A percentile compares a stretch with the other conserved stretches of the same genome.
Conservation (phyloP, 2,329 filamentous ascomycete species). For the Fusarium equiseti region DNA sequence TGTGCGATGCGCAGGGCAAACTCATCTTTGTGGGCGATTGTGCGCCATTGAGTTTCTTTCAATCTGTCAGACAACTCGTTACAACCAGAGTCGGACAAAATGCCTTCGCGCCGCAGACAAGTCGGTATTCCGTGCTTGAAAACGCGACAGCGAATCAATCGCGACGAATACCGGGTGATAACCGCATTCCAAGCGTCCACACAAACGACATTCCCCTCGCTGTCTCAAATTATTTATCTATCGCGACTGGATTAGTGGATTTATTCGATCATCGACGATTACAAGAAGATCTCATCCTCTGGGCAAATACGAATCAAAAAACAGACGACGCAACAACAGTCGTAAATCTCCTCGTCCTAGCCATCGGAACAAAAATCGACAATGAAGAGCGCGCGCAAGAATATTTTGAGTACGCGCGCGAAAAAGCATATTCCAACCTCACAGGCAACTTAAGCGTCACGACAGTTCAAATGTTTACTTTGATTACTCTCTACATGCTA, state of each 20-base stretch:
- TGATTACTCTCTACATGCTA: slow-evolving; percentile 67
- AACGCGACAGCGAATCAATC: slow-evolving; percentile 53
- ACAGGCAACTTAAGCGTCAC: slow-evolving; percentile 61
- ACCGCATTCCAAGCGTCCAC: slow-evolving; percentile 47
- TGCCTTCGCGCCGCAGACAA: slow-evolving; percentile 65
- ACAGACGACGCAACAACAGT: slow-evolving; percentile 56
- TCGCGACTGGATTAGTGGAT: slow-evolving; percentile 62
- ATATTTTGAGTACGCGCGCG: slow-evolving; percentile 64
- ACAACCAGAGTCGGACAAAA: slow-evolving; percentile 61
- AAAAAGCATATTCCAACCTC: slow-evolving; percentile 59
- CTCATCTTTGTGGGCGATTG: slow-evolving; percentile 69
- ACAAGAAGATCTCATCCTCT: slow-evolving; percentile 56
- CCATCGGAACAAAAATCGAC: slow-evolving; percentile 60
- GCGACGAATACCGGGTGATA: slow-evolving; percentile 33
- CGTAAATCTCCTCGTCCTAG: slow-evolving; percentile 63
- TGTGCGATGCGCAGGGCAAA: slow-evolving; percentile 66
- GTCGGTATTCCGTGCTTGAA: slow-evolving; percentile 63
- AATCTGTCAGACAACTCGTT: slow-evolving; percentile 65
- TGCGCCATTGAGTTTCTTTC: slow-evolving; percentile 67
- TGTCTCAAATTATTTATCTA: slow-evolving; percentile 54
- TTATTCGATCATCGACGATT: slow-evolving; percentile 60
- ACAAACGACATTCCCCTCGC: slow-evolving; percentile 45
- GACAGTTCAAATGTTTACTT: slow-evolving; percentile 63
- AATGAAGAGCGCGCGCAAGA: slow-evolving; percentile 57
- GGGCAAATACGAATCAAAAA: slow-evolving; percentile 54